Evolutionary conservation across 164 flowering plant species (phyloP), one percentile per base, ranked within the genome.

Genomic region (Tetrastigma voinierianum): DNA sequence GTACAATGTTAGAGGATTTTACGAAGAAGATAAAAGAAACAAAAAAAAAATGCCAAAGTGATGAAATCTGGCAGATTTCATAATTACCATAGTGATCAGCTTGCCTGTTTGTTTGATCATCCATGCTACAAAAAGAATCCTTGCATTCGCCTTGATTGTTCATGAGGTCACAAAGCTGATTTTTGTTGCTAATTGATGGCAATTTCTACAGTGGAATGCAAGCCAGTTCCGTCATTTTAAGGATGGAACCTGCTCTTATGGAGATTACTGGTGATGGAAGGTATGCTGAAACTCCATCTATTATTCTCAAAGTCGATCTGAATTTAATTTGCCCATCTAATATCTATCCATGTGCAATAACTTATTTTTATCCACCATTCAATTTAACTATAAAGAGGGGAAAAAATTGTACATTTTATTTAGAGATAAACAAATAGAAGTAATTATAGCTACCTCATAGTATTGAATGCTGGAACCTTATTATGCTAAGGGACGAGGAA

Each of bases 41-140:
- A 45, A 78, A 74, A 58, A 58, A 46, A 20, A 15, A 77, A 71
- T 67, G 44, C 46, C 17, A 66, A 12, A 13, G 67, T 57, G 18
- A 40, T 12, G 32, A 61, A 17, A 64, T 49, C 52, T 53, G 19
- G 15, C 44, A 51, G 57, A 18, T 64, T 51, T 19, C 70, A 13
- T 54, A 45, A 67, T 15, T 73, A 68, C 69, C 81, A 71, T 67
- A 79, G 80, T 53, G 82, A 79, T 64, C 72, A 73, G 67, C 71
- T 79, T 79, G 72, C 81, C 79, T 54, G 21, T 62, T 70, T 74
- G 82, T 75, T 66, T 68, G 79, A 77, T 78, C 3, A 69, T 82
- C 48, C 71, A 65, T 63, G 66, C 74, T n/a, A 59, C 78, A 64
- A 78, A 74, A 78, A 74, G 69, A 78, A 76, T 61, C 77, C 76